These are phyloP conservation scores for Tuber umbilicatum DNA, from an alignment of 495 filamentous ascomycete genomes.

Conservation along the genomic window DNA sequence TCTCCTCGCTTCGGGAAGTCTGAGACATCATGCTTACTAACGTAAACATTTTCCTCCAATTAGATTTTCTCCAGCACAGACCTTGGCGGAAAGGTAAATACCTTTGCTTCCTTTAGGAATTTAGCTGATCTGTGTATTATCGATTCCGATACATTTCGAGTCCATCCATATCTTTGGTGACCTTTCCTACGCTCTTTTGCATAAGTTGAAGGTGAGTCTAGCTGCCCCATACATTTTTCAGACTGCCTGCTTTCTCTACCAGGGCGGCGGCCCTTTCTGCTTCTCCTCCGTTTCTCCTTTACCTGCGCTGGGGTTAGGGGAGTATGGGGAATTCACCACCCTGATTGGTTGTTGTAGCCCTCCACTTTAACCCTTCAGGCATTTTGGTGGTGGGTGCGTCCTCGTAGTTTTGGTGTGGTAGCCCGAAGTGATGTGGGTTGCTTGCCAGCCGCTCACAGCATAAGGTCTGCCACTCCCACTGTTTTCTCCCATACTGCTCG, in stretches of 20 bases:
- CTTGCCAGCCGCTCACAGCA: conserved; percentile 39
- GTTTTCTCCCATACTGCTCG: conserved; percentile 39
- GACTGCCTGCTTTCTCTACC: conserved; percentile 19
- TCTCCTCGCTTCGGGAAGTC: conserved; percentile 1
- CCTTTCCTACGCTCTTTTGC: conserved; percentile 13
- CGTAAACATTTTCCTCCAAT: background rate
- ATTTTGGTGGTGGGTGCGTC: conserved; percentile 26
- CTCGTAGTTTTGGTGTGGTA: conserved; percentile 35
- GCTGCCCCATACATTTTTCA: background rate
- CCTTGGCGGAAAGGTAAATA: conserved; percentile 13
- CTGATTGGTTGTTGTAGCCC: conserved; percentile 33
- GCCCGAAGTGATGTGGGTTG: conserved; percentile 33
- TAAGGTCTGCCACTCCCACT: conserved; percentile 41
- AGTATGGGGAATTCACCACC: conserved; percentile 16
- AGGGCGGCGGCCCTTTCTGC: conserved; percentile 6
- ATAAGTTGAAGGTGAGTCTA: background rate
- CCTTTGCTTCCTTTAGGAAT: conserved; percentile 22
- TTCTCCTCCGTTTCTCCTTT: conserved; percentile 14
- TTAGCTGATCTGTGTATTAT: conserved; percentile 13
- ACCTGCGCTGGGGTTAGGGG: conserved; percentile 34
- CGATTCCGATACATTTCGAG: conserved; percentile 29
- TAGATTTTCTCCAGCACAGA: conserved; percentile 16
- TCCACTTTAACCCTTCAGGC: conserved; percentile 38
- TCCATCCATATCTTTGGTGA: conserved; percentile 20
- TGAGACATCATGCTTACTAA: conserved; percentile 3